phyloP scores from a whole-genome alignment of 768 basidiomycete species.

The Chalciporus sphaerocephalus region DNA sequence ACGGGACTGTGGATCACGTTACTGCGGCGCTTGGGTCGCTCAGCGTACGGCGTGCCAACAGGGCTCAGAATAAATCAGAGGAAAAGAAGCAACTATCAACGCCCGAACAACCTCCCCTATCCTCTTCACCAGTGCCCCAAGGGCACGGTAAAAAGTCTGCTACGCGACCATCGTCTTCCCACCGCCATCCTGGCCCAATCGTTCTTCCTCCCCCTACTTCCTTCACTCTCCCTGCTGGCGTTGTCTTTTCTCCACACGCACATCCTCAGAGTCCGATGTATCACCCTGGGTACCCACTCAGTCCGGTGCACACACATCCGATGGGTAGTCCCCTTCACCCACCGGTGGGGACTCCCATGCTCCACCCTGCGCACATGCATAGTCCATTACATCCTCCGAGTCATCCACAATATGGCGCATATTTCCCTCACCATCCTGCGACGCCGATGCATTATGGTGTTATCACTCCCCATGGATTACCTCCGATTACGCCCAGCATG shows the following conservation, averaged over 20 bases:
- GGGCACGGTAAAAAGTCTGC: constrained; percentile 12
- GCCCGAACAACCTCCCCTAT: constrained; percentile 16
- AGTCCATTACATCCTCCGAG: constrained; percentile 30
- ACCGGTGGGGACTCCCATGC: constrained; percentile 30
- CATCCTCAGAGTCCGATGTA: constrained; percentile 39
- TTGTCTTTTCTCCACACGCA: constrained; percentile 31
- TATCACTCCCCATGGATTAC: constrained; percentile 76
- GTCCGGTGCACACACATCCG: constrained; percentile 24
- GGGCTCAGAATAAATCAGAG: constrained; percentile 18
- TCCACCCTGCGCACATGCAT: constrained; percentile 31
- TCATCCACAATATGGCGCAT: constrained; percentile 28
- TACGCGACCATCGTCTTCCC: constrained; percentile 31
- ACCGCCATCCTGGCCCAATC: constrained; percentile 68
- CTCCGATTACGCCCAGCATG: constrained; percentile 96
- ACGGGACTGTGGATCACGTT: constrained; percentile 17
- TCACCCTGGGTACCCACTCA: constrained; percentile 34
- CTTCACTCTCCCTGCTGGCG: constrained; percentile 39
- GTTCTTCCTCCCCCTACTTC: constrained; percentile 57
- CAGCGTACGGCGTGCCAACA: constrained; percentile 29
- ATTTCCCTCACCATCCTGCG: constrained; percentile 17
- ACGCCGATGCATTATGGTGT: constrained; percentile 29
- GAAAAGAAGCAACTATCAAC: constrained; percentile 19
- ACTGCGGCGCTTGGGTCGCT: constrained; percentile 25
- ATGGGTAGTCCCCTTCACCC: constrained; percentile 39
- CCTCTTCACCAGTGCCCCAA: constrained; percentile 11